Conservation (phyloP, 1,139 yeast species). For the Lizanozyma gosingica region DNA sequence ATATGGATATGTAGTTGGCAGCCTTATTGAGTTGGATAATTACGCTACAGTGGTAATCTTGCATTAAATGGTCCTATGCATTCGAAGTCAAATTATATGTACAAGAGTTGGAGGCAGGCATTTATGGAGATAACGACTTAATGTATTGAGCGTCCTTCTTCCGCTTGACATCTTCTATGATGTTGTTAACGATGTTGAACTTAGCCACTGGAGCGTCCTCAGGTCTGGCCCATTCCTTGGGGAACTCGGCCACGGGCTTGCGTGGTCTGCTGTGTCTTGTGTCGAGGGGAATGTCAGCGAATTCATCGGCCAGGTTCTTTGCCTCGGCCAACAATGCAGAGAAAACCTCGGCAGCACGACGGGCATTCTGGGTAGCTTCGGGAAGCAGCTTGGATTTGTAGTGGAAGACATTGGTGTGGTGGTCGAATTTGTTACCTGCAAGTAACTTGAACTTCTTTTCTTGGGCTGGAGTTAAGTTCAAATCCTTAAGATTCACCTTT, state of each 20-base stretch:
- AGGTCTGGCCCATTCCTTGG: constrained; percentile 81
- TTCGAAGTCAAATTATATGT: too few relatives aligned
- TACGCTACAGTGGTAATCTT: too few relatives aligned
- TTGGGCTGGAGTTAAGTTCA: constrained; percentile 44
- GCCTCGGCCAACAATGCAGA: constrained; percentile 54
- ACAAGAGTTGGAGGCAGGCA: constrained; percentile 2
- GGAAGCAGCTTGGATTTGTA: constrained; percentile 57
- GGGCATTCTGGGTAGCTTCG: constrained; percentile 81
- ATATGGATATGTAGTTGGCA: too few relatives aligned
- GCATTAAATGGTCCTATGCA: too few relatives aligned
- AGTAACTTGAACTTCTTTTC: constrained; percentile 70
- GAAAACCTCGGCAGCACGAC: constrained; percentile 58
- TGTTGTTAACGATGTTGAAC: constrained; percentile 22
- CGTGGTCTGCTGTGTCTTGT: constrained; percentile 53
- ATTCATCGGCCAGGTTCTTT: constrained; percentile 53
- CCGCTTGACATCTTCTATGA: constrained; percentile 26
- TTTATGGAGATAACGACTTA: constrained; percentile 17
- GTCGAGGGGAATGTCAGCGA: constrained; percentile 76
- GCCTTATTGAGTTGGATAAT: too few relatives aligned
- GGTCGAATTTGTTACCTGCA: constrained; percentile 72
- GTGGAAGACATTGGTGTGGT: constrained; percentile 46
- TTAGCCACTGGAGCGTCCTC: constrained; percentile 45
- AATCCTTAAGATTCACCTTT: constrained; percentile 42
- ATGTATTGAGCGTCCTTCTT: constrained; percentile 27
- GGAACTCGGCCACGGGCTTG: constrained; percentile 41